phyloP scores from a whole-genome alignment of 2,329 filamentous ascomycete genomes.

The Pseudocercospora fijiensis region DNA sequence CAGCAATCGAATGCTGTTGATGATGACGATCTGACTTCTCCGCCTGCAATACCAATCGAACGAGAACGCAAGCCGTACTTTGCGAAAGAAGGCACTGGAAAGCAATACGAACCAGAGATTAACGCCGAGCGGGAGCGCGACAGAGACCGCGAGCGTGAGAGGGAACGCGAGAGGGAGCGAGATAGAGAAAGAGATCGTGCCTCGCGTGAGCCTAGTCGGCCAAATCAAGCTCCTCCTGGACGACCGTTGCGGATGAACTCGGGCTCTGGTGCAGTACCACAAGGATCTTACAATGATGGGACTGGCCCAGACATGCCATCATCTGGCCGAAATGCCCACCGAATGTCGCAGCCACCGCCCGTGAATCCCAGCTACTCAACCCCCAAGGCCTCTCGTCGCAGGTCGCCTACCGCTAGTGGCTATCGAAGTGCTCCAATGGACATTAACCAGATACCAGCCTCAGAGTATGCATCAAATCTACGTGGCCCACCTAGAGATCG shows the following conservation, averaged over 20 bases:
- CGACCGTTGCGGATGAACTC: conserved; percentile 19
- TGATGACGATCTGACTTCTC: conserved; percentile 40
- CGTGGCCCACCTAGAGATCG: conserved; percentile 25
- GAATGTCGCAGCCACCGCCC: conserved; percentile 20
- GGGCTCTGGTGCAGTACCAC: conserved; percentile 18
- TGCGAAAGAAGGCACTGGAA: conserved; percentile 59
- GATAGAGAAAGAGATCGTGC: conserved; percentile 20
- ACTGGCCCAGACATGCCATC: conserved; percentile 27
- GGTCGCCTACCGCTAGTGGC: conserved; percentile 26
- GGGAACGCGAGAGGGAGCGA: conserved; percentile 18
- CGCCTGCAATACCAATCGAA: conserved; percentile 57
- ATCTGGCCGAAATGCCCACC: conserved; percentile 22
- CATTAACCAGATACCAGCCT: conserved; percentile 27
- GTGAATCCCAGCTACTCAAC: conserved; percentile 16
- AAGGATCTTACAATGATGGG: conserved; percentile 17
- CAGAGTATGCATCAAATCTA: conserved; percentile 32
- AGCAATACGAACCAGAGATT: conserved; percentile 46
- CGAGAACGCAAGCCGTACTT: conserved; percentile 65
- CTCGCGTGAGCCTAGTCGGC: conserved; percentile 21
- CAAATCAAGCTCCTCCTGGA: conserved; percentile 9
- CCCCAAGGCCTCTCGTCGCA: conserved; percentile 24
- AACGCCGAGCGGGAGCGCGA: conserved; percentile 21
- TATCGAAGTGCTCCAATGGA: conserved; percentile 32
- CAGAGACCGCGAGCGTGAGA: conserved; percentile 17
- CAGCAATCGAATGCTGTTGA: conserved; percentile 35